These are phyloP conservation scores for Leptographium flavum DNA, from an alignment of 2,329 filamentous ascomycete genomes.

Conservation along the genomic window DNA sequence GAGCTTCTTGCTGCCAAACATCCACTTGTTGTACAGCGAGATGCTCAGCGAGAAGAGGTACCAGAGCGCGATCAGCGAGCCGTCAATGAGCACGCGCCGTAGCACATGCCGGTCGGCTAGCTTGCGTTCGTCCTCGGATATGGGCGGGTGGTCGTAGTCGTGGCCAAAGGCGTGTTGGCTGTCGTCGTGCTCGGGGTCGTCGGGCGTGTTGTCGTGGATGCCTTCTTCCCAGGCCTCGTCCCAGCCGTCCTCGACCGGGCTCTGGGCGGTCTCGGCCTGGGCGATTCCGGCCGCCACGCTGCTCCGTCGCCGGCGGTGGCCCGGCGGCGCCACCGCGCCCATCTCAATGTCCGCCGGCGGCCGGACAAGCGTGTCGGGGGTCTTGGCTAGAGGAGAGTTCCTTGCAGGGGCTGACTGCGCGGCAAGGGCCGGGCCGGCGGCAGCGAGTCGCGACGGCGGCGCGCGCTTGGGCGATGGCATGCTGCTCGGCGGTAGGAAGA, in stretches of 20 bases:
- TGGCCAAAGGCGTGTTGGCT: not conserved
- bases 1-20: slow-evolving; percentile 76
- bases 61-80: slow-evolving; percentile 74
- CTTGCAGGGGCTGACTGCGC: too few species aligned
- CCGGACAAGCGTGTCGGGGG: not conserved
- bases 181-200: slow-evolving; percentile 16
- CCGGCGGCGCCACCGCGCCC: slow-evolving; percentile 32
- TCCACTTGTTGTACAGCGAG: slow-evolving; percentile 99
- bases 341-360: slow-evolving; percentile 36
- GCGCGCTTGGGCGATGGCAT: slow-evolving; percentile 3
- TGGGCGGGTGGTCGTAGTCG: slow-evolving; percentile 12
- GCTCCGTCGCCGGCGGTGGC: slow-evolving; percentile 41
- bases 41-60: slow-evolving; percentile 85
- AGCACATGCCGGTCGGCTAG: slow-evolving; percentile 63
- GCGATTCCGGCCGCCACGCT: slow-evolving; percentile 31
- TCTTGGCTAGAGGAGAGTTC: too few species aligned
- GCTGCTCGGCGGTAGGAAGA: too few species aligned
- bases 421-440: not conserved
- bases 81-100: slow-evolving; percentile 57
- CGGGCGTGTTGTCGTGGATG: slow-evolving; percentile 55
- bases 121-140: slow-evolving; percentile 59
- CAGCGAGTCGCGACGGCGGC: not conserved
- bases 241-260: slow-evolving; percentile 34
- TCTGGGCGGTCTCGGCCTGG: too few species aligned
- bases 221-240: slow-evolving; percentile 76